phyloP scores from a whole-genome alignment of 805 yeast species.

The Tetrapisispora iriomotensis region DNA sequence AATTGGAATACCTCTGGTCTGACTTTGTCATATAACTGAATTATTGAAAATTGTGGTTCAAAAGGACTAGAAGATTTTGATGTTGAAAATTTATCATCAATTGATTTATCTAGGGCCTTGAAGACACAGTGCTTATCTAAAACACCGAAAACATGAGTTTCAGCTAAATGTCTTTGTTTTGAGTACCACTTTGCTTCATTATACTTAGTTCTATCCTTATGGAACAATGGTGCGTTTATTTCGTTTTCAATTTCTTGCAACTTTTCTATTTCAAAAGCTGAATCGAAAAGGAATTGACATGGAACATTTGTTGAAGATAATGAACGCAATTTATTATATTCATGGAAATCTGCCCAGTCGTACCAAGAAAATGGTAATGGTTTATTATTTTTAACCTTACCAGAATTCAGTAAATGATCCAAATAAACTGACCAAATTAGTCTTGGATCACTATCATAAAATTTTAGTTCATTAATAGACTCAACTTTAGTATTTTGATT shows the following conservation, averaged over 20 bases:
- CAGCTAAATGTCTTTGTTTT: slow-evolving; percentile 3
- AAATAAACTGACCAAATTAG: slow-evolving; percentile 43
- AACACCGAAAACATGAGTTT: slow-evolving; percentile 1
- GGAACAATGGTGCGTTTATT: slow-evolving; percentile 15
- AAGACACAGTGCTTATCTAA: slow-evolving; percentile 4
- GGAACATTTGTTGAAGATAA: slow-evolving; percentile 10
- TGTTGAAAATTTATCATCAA: no score
- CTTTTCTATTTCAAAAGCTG: slow-evolving; percentile 15
- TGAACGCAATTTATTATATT: slow-evolving; percentile 32
- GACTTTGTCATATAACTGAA: slow-evolving; percentile 11
- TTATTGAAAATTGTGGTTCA: slow-evolving; percentile 8
- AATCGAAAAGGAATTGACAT: slow-evolving; percentile 19
- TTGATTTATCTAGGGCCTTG: no score
- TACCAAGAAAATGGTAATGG: slow-evolving; percentile 44
- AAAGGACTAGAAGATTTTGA: background rate
- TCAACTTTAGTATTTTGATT: slow-evolving; percentile 9
- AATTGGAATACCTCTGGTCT: slow-evolving; percentile 27
- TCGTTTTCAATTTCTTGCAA: slow-evolving; percentile 14
- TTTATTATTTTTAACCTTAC: slow-evolving; percentile 2
- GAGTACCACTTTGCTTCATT: slow-evolving; percentile 11
- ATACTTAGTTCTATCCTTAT: slow-evolving; percentile 15
- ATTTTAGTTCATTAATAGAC: slow-evolving; percentile 21
- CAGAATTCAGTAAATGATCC: slow-evolving; percentile 26
- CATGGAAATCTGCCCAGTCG: slow-evolving; percentile 44
- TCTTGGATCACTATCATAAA: slow-evolving; percentile 48